Evolutionary conservation across 495 filamentous ascomycete species (phyloP), one percentile per base, ranked within the genome.

Genomic region (Daldinia decipiens): DNA sequence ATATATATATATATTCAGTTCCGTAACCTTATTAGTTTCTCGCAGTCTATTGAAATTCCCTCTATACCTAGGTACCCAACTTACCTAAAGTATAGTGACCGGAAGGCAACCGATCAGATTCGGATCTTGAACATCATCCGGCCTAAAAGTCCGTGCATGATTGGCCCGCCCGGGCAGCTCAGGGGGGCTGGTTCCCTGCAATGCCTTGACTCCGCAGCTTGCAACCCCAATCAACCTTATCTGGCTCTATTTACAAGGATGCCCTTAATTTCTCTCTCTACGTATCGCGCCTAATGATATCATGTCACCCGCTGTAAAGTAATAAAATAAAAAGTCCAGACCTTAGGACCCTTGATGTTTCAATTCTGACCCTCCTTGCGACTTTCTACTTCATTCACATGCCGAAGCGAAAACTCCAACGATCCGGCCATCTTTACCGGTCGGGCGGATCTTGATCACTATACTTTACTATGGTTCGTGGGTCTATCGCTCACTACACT

Each of bases 81-180:
- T 17, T 24, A 21, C n/a, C 7, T 51, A 36, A 29, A 4, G 38
- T 15, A 32, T 38, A 13, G 3, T 21, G 24, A 24, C 27, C 53
- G 31, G 38, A 39, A 58, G 7, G 52, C 39, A 17, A 26, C 55
- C 55, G 60, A 68, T 60, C 43, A 55, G 43, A 67, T 38, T 72
- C 70, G 70, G 70, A 51, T 73, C 27, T 66, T 73, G 51, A 73
- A 73, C 70, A 73, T 73, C 65, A 69, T 69, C 70, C 70, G 70
- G 69, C 55, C 29, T 29, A 27, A 36, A 24, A 34, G 27, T 27
- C 39, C 59, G 59, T 51, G 26, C 29, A 27, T 65, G 47, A 64
- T 67, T 72, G 69, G 59, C 19, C 55, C 47, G 43, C 39, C 38
- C 19, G 8, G 8, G 11, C 19, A 72, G 47, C 53, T 59, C 53